Base-by-base conservation (phyloP, 2,329 filamentous ascomycete species). In the Trichoderma harzianum region DNA sequence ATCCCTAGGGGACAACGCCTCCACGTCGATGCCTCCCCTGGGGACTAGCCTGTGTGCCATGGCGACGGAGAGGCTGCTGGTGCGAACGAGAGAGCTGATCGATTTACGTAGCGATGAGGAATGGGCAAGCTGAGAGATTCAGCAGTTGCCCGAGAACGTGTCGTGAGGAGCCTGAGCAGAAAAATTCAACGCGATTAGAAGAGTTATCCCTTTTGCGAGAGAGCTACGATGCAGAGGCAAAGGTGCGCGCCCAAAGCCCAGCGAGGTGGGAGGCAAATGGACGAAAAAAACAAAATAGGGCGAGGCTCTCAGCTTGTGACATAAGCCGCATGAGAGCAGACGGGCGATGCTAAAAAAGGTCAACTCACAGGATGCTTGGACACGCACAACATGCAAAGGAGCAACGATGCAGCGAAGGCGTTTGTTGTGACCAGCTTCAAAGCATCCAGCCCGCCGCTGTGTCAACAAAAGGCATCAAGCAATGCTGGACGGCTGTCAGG, bases 1-100 rank as follows among this genome's bases (percentile, higher is more conserved):
- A 83, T 91, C 89, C 79, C 89, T 84, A 76, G 89, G 89, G 72
- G 89, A 90, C 79, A 91, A 83, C 69, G 89, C 89, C 79, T 91
- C 89, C 80, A 89, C 84, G 76, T 90, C 87, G 78, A 86, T 78
- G 77, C 80, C 82, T 73, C 86, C 86, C 80, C 84, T 86, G 72
- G 82, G 74, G 51, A 72, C 83, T 78, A 87, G 80, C 78, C 83
- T 82, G 78, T 86, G 84, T 73, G 85, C 82, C 85, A 87, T 87
- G 73, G 72, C 73, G 62, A 43, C 61, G 69, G 68, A 47, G 32
- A 30, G 30, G 1, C 21, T 30, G 32, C 57, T 39, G 61, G 51
- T 55, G 55, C 55, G 57, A 16, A 16, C 39, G 55, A 21, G n/a
- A 51, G 7, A 10, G 28, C 34, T 7, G 60, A 30, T 7, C 24